Conservation (phyloP, 2,329 filamentous ascomycete genomes). For the Fusarium nisikadoi region DNA sequence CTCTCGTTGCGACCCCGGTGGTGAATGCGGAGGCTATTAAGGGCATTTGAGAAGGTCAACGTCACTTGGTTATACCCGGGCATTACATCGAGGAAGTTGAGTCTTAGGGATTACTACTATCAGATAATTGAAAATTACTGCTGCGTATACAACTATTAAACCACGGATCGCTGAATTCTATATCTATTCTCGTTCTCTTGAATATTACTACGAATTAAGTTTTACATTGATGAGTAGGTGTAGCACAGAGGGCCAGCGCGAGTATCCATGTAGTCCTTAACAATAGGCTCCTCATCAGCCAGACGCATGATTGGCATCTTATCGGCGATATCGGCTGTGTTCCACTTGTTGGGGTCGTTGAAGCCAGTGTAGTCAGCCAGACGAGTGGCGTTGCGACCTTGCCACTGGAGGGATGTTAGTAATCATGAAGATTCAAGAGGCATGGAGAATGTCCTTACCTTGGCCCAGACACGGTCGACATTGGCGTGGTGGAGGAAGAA, state of each 20-base stretch:
- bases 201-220: fast-evolving
- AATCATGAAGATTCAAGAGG: not conserved
- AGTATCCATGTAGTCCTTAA: slow-evolving; percentile 26
- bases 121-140: not conserved
- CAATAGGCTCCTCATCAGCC: not conserved
- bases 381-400: slow-evolving; percentile 13
- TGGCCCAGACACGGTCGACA: slow-evolving; percentile 38
- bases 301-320: not conserved
- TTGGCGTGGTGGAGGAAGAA: slow-evolving; percentile 46
- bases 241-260: slow-evolving; percentile 16
- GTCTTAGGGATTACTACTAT: not conserved
- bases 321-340: not conserved
- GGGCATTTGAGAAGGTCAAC: too few species aligned
- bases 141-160: too few species aligned
- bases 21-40: not conserved
- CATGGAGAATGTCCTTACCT: not conserved
- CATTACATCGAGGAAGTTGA: too few species aligned
- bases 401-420: not conserved
- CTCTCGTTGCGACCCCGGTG: not conserved
- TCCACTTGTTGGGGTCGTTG: not conserved
- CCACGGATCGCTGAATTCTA: too few species aligned
- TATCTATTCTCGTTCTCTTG: not conserved
- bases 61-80: too few species aligned
- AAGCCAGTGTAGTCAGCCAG: slow-evolving; percentile 8
- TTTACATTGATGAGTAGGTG: slow-evolving; percentile 19